Evolutionary conservation across 768 basidiomycete genomes (phyloP), one percentile per base, ranked within the genome.

Genomic region (Leccinum truebloodii): DNA sequence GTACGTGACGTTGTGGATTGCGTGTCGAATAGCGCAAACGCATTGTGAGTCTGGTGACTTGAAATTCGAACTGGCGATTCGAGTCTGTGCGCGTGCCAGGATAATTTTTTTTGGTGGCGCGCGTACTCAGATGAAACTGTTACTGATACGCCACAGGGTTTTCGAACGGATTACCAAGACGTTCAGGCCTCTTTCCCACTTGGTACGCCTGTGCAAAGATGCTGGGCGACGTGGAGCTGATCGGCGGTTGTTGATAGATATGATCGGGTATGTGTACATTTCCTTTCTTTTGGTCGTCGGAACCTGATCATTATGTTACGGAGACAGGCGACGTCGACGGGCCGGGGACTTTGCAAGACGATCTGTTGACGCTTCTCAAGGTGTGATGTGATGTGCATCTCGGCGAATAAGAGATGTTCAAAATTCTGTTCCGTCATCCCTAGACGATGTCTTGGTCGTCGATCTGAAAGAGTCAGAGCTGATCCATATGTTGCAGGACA

Each of bases 121-220:
- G 14, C 37, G 6, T 16, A 32, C 32, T 32, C 3, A 14, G 16
- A 37, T 52, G 2, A 55, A 9, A 14, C 6, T 28, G 28, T 28
- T 30, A 30, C 30, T 6, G 32, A 54, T 16, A 12, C 7, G n/a
- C 16, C 63, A 12, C 30, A 95, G 92, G 51, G 98, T 96, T 76
- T 94, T 94, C 72, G 95, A 96, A 69, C 86, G 95, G 14, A 96
- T 98, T 60, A 89, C 91, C 1, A 89, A 86, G 71, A 90, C 88
- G 0, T 98, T 97, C 69, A 84, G 90, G 20, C 79, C 83, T 97
- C 12, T 79, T 96, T 49, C 77, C 80, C 41, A 85, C 87, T 37
- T 94, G 92, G 91, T 92, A 92, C 75, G 80, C 86, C 3, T 95
- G 91, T 71, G 90, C 91, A 1, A 87, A 88, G 70, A 83, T 83